Evolutionary conservation across 148 eudicot genomes (phyloP).

Genomic region (Agrostemma githago): DNA sequence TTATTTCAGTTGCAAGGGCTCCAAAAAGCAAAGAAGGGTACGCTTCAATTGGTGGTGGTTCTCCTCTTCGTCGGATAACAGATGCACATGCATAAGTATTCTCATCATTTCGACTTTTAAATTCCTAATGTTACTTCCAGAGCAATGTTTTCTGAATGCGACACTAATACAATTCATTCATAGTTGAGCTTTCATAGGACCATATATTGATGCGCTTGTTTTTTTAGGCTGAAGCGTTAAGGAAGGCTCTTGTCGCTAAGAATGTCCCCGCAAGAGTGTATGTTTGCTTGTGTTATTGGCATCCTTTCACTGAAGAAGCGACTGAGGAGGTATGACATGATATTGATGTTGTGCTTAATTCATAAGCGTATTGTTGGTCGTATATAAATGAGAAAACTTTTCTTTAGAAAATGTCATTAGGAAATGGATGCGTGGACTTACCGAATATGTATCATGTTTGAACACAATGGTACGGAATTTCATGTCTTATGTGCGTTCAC

Average conservation of each 20-base stretch:
- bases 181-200: constrained; percentile 1
- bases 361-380: too few relatives aligned
- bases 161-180: not conserved
- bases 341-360: not conserved
- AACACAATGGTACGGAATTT: too few relatives aligned
- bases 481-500: constrained; percentile 13
- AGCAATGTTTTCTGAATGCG: not conserved
- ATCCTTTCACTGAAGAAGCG: constrained; percentile 99
- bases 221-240: constrained; percentile 75
- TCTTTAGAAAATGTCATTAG: too few relatives aligned
- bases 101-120: constrained; percentile 3
- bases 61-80: constrained; percentile 89
- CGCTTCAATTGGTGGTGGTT: constrained; percentile 99
- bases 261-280: constrained; percentile 89
- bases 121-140: constrained; percentile 2
- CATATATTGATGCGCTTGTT: constrained; percentile 2
- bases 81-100: constrained; percentile 76
- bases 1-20: constrained; percentile 85
- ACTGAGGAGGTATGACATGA: constrained; percentile 67
- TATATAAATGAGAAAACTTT: too few relatives aligned
- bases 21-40: constrained; percentile 99
- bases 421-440: too few relatives aligned
- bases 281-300: constrained; percentile 99
- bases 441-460: too few relatives aligned
- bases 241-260: constrained; percentile 68